Evolutionary conservation across 768 basidiomycete species (phyloP).

Genomic region (Kwoniella botswanensis): DNA sequence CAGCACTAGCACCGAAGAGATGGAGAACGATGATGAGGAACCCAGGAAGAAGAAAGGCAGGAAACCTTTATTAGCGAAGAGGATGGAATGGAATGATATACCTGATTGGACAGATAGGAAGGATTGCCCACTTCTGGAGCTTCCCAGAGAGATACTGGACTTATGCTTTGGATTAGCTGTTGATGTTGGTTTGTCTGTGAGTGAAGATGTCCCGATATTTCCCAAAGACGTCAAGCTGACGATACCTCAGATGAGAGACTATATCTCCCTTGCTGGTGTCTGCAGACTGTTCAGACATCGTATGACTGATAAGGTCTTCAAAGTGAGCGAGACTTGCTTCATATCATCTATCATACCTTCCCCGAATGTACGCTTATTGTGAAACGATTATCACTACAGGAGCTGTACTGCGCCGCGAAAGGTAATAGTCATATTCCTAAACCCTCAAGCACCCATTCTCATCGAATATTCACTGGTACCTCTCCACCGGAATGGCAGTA

Average conservation of each 20-base stretch:
- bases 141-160: slow-evolving; percentile 31
- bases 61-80: slow-evolving; percentile 11
- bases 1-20: background rate
- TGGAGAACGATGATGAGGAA: slow-evolving; percentile 3
- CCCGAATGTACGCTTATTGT: no score
- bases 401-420: background rate
- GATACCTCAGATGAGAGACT: slow-evolving; percentile 30
- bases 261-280: slow-evolving; percentile 36
- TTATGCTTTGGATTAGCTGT: slow-evolving; percentile 17
- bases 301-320: slow-evolving; percentile 31
- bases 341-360: background rate
- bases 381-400: background rate
- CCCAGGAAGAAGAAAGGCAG: background rate
- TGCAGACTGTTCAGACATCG: slow-evolving; percentile 31
- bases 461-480: slow-evolving; percentile 1
- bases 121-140: slow-evolving; percentile 27
- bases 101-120: slow-evolving; percentile 28
- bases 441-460: background rate
- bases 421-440: background rate
- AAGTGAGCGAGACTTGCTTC: slow-evolving; percentile 15
- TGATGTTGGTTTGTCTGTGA: slow-evolving; percentile 16
- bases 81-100: slow-evolving; percentile 28
- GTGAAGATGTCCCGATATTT: background rate
- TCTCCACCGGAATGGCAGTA: slow-evolving; percentile 6
- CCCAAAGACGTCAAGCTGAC: background rate